Evolutionary conservation across 257 asterid species (phyloP), one percentile per base, ranked within the genome.

Genomic region (Cinchona pubescens): DNA sequence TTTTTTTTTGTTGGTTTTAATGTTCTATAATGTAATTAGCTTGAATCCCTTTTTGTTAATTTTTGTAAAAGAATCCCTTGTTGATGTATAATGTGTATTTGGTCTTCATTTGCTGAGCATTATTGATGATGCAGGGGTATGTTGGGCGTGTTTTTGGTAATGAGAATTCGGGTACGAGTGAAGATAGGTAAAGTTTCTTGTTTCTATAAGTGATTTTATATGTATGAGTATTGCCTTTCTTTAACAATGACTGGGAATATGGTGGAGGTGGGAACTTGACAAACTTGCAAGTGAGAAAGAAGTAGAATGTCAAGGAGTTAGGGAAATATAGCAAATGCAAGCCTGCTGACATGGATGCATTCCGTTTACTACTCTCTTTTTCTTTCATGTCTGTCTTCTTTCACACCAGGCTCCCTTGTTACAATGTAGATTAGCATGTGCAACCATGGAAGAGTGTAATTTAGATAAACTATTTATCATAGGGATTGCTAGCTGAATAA

Each of bases 141-240:
- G 94, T 95, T 60, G 96, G 92, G 38, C 92, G 97, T 56, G 98
- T 95, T n/a, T 91, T 95, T 76, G 86, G 98, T 60, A 92, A 86
- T 66, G 98, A 92, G 34, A 88, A 86, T 75, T 87, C 93, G 12
- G 85, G 83, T 75, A 84, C 97, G 14, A 90, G 65, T 80, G 96
- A 92, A 67, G 99, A 95, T 81, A 91, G 99, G 98, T 95, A 81
- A 77, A 25, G 48, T 6, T 6, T 70, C 29, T 63, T 5, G 42
- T 75, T 56, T 69, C 37, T 0, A 25, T 1, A 29, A 59, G 19
- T 59, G 65, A 58, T 27, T 59, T n/a, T 27, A 12, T 9, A 2
- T n/a, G 63, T 56, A 12, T 25, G 65, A 27, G 35, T 27, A 12
- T 12, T 59, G 7, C 8, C 37, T 9, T n/a, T n/a, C 0, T 27